These are phyloP conservation scores for Ogataea saltuana DNA, from an alignment of 805 yeast species.

Conservation along the genomic window DNA sequence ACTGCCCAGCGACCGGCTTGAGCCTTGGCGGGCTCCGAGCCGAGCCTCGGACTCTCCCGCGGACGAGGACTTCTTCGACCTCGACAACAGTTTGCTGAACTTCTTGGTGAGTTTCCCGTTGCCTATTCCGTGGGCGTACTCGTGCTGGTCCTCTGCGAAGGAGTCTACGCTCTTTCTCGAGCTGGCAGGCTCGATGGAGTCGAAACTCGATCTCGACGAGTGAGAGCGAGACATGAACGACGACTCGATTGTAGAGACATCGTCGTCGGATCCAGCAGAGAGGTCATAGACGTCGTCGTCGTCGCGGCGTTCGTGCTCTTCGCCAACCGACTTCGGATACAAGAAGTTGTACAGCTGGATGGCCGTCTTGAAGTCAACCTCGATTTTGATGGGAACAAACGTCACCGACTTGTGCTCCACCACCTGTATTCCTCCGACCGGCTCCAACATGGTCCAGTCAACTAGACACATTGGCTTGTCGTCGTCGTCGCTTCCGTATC, in stretches of 20 bases:
- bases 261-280: conserved; percentile 8
- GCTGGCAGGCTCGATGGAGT: too few relatives aligned
- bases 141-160: not conserved
- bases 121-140: not conserved
- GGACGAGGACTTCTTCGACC: conserved; percentile 4
- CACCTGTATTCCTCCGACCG: conserved; percentile 66
- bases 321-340: conserved; percentile 26
- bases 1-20: not conserved
- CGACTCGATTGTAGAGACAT: conserved; percentile 9
- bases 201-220: conserved; percentile 16
- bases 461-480: conserved; percentile 39
- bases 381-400: conserved; percentile 56
- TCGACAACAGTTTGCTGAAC: conserved; percentile 13
- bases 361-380: conserved; percentile 57
- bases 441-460: conserved; percentile 56
- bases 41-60: not conserved
- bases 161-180: too few relatives aligned
- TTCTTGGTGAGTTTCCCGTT: conserved; percentile 10
- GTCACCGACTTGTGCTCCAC: conserved; percentile 50
- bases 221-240: conserved; percentile 1
- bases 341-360: conserved; percentile 43
- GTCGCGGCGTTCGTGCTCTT: conserved; percentile 1
- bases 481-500: conserved; percentile 15
- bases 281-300: conserved; percentile 9
- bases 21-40: not conserved